phyloP scores from a whole-genome alignment of 23 red algal species.

The Cyanidioschyzon merolae region DNA sequence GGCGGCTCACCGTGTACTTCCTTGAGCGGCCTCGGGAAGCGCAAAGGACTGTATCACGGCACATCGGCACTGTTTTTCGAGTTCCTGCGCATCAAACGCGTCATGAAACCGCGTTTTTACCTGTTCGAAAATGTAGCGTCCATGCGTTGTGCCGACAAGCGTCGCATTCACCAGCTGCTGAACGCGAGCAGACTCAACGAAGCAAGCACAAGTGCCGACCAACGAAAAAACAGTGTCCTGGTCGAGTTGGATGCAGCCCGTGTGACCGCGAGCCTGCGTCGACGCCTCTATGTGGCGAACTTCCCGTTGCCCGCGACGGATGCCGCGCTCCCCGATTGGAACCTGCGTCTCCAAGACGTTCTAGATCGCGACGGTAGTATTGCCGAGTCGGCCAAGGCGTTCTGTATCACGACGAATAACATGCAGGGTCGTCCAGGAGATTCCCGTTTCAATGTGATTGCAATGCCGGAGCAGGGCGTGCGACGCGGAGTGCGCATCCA shows the following conservation, averaged over 20 bases:
- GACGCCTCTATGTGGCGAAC: conserved; percentile 5
- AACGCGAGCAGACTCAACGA: not conserved
- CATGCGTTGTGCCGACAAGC: conserved; percentile 22
- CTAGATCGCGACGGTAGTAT: not conserved
- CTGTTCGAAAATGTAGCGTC: conserved; percentile 30
- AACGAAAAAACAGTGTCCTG: not conserved
- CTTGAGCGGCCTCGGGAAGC: conserved; percentile 25
- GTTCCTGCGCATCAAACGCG: conserved; percentile 13
- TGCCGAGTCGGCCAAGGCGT: conserved; percentile 27
- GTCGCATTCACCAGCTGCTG: conserved; percentile 3
- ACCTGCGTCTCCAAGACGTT: not conserved
- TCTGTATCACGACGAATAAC: conserved; percentile 31
- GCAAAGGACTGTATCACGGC: conserved; percentile 3
- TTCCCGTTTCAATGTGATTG: conserved; percentile 24
- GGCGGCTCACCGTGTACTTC: conserved; percentile 21
- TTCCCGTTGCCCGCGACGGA: not conserved
- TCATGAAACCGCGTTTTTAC: conserved; percentile 20
- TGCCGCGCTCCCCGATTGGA: not conserved
- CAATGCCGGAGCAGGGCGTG: conserved; percentile 1
- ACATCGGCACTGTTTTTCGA: conserved; percentile 25
- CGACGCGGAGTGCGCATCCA: conserved; percentile 16
- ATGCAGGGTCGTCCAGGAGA: conserved; percentile 16
- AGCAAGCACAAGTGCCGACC: not conserved
- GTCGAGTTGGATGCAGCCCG: conserved; percentile 5
- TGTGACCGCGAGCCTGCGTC: not conserved